phyloP scores from a whole-genome alignment of 1,284 basidiomycete genomes.

The Anthracocystis panici-leucophaei region DNA sequence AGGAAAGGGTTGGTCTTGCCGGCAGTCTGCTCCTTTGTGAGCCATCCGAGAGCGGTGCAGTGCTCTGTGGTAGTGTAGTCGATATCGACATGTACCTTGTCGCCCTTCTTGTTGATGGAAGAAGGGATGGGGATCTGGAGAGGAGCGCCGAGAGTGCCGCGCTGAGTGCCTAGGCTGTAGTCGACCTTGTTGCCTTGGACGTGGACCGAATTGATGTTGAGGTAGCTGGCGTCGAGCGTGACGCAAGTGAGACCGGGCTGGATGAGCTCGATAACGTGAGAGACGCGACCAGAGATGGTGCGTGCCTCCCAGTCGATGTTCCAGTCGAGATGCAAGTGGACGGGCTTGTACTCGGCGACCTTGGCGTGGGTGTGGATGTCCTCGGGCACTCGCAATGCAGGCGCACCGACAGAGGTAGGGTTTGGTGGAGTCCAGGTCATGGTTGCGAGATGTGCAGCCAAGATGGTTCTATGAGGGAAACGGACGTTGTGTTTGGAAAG shows the following conservation, averaged over 20 bases:
- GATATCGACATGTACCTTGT: constrained; percentile 56
- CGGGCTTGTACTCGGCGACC: constrained; percentile 57
- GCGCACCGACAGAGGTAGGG: constrained; percentile 59
- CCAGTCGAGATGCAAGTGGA: constrained; percentile 78
- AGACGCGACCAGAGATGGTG: constrained; percentile 80
- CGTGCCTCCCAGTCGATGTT: constrained; percentile 80
- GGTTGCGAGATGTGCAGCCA: constrained; percentile 8
- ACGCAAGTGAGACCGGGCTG: constrained; percentile 77
- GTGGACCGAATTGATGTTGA: constrained; percentile 77
- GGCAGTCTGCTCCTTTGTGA: constrained; percentile 90
- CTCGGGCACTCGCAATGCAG: constrained; percentile 38
- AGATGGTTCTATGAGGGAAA: background rate
- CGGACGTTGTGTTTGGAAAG: background rate
- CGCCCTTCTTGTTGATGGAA: constrained; percentile 47
- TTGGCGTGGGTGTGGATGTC: constrained; percentile 65
- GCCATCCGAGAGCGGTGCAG: constrained; percentile 92
- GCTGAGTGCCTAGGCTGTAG: constrained; percentile 73
- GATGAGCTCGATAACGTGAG: constrained; percentile 77
- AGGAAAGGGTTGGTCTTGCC: constrained; percentile 81
- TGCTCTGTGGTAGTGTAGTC: constrained; percentile 77
- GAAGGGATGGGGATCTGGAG: constrained; percentile 70
- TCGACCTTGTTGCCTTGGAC: constrained; percentile 74
- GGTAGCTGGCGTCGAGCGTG: constrained; percentile 82
- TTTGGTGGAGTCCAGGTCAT: constrained; percentile 63
- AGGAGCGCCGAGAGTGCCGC: constrained; percentile 70